Evolutionary conservation across 345 rosid species (phyloP).

Genomic region (Populus euphratica): DNA sequence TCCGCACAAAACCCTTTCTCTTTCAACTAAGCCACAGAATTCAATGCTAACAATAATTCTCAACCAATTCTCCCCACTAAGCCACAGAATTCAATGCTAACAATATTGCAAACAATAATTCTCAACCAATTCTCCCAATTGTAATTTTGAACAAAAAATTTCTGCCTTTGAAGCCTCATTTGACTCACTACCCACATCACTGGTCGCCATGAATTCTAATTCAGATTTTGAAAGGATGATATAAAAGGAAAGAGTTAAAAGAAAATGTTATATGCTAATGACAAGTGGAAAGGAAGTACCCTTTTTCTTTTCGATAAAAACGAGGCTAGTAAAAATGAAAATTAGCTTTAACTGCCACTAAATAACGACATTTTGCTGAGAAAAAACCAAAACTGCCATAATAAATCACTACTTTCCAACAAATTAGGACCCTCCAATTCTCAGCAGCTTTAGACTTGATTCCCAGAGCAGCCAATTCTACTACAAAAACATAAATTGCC

Average conservation of each 20-base stretch:
- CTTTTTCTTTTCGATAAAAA: neutral
- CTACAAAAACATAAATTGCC: neutral
- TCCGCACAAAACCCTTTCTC: neutral
- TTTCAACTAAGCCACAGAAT: too few species aligned
- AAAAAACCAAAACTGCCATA: neutral
- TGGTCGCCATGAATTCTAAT: neutral
- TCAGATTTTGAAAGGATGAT: neutral
- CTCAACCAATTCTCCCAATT: neutral
- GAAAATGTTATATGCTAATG: neutral
- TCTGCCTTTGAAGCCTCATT: neutral
- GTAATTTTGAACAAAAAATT: neutral
- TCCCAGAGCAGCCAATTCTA: neutral
- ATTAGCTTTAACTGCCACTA: neutral
- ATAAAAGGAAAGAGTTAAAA: neutral
- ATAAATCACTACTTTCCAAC: neutral
- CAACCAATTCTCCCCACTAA: too few species aligned
- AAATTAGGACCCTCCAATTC: neutral
- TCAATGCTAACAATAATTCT: too few species aligned
- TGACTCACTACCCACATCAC: neutral
- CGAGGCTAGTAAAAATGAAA: neutral
- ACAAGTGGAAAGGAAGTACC: neutral
- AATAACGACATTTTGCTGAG: neutral
- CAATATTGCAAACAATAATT: neutral
- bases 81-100: neutral
- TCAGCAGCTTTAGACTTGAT: neutral